Conservation (phyloP, 805 yeast species). For the Saturnispora ahearnii region DNA sequence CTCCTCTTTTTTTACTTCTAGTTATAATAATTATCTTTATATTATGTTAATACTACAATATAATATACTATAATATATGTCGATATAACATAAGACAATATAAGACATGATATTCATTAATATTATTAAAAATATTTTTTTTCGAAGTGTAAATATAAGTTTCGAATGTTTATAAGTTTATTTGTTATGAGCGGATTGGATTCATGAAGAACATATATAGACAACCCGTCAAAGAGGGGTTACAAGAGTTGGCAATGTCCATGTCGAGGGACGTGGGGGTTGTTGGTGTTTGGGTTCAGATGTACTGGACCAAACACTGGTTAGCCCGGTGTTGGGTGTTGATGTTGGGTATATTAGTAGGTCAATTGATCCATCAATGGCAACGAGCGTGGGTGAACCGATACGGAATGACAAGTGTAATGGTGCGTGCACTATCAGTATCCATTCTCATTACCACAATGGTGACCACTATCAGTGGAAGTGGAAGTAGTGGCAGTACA, state of each 20-base stretch:
- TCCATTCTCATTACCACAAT: not conserved
- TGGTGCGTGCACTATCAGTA: not conserved
- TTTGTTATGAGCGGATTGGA: no score
- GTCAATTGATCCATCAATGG: constrained; percentile 6
- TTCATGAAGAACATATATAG: not conserved
- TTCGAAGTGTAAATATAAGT: no score
- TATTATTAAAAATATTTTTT: no score
- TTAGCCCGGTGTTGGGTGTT: constrained; percentile 3
- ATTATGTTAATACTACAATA: no score
- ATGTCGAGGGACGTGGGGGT: constrained; percentile 3
- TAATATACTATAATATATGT: no score
- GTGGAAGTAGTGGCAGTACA: not conserved
- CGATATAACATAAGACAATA: no score
- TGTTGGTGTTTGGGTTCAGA: constrained; percentile 5
- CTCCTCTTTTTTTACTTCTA: not conserved
- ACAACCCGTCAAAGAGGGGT: not conserved
- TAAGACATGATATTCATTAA: no score
- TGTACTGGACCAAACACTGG: constrained; percentile 4
- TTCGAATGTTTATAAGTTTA: no score
- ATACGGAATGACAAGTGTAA: constrained; percentile 2
- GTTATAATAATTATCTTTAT: not conserved
- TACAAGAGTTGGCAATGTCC: not conserved
- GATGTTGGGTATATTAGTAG: constrained; percentile 2
- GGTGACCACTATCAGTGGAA: not conserved
- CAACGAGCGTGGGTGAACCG: constrained; percentile 1